Evolutionary conservation across 2,329 filamentous ascomycete genomes (phyloP), one percentile per base, ranked within the genome.

Genomic region (Cercospora sp.): DNA sequence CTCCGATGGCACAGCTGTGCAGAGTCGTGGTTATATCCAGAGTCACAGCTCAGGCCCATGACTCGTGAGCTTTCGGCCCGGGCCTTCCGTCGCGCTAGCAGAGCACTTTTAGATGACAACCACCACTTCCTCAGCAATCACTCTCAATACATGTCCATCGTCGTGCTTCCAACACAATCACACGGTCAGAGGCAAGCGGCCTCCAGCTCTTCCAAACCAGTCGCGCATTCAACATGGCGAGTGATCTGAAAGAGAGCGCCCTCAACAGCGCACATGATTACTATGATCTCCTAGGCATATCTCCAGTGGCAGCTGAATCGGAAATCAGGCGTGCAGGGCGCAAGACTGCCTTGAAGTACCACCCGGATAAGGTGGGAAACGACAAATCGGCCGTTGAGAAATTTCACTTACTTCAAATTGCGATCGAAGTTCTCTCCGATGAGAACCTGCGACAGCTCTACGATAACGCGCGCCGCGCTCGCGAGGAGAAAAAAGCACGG

Each of bases 321-420:
- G 90, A 93, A 70, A 90, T 97, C 75, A 90, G 92, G 71, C 89
- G 91, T 73, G 93, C 92, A 55, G 97, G 94, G 84, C 88, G 93
- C 68, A 91, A 92, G 75, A 89, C 90, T 32, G 93, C 93, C 3
- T 84, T 97, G n/a, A 93, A 92, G 76, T 93, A 94, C 83, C 94
- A 98, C 79, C 94, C 94, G 0, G 94, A 98, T 85, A 97, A 97
- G 82, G 89, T 94, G 65, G 87, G 89, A 71, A 78, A 79, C 72
- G 78, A 82, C 68, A 80, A 82, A 5, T 81, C 82, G 74, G 92
- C 95, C 73, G 85, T 92, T 57, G 89, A 90, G 66, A 91, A 91
- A 76, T 98, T 96, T 83, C 91, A 97, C 79, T 85, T 91, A 1
- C 89, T 97, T 67, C 91, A 93, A 76, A 91, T 91, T 70, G 94